These are phyloP conservation scores for Zygotorulaspora mrakii DNA, from an alignment of 1,139 yeast species.

Conservation along the genomic window DNA sequence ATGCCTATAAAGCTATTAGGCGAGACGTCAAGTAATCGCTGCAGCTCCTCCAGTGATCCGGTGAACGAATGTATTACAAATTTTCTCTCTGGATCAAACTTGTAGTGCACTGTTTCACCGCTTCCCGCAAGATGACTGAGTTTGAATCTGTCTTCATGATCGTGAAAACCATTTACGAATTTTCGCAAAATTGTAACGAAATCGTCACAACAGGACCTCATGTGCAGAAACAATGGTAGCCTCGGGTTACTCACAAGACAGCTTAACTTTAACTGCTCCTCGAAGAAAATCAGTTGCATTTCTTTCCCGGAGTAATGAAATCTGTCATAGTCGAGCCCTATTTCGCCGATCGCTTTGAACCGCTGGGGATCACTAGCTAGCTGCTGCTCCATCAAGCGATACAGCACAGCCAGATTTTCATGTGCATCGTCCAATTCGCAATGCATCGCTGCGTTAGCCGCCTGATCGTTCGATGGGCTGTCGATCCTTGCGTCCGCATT, in stretches of 20 bases:
- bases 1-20: conserved; percentile 62
- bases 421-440: conserved; percentile 34
- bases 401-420: conserved; percentile 39
- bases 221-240: conserved; percentile 80
- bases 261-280: conserved; percentile 52
- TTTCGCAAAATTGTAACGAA: conserved; percentile 62
- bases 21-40: conserved; percentile 42
- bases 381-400: conserved; percentile 49
- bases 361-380: conserved; percentile 48
- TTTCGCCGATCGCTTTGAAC: conserved; percentile 74
- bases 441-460: conserved; percentile 33
- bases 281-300: conserved; percentile 65
- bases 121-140: conserved; percentile 14
- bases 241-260: conserved; percentile 24
- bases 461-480: conserved; percentile 26
- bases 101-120: conserved; percentile 40
- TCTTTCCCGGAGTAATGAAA: conserved; percentile 67
- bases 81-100: conserved; percentile 28
- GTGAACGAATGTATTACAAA: conserved; percentile 93
- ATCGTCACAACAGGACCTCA: conserved; percentile 85
- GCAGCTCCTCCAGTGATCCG: conserved; percentile 64
- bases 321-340: conserved; percentile 91
- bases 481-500: conserved; percentile 15
- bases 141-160: conserved; percentile 29
- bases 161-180: conserved; percentile 42